Evolutionary conservation across 208 protist species (phyloP).

Genomic region (Acanthamoeba sp.): DNA sequence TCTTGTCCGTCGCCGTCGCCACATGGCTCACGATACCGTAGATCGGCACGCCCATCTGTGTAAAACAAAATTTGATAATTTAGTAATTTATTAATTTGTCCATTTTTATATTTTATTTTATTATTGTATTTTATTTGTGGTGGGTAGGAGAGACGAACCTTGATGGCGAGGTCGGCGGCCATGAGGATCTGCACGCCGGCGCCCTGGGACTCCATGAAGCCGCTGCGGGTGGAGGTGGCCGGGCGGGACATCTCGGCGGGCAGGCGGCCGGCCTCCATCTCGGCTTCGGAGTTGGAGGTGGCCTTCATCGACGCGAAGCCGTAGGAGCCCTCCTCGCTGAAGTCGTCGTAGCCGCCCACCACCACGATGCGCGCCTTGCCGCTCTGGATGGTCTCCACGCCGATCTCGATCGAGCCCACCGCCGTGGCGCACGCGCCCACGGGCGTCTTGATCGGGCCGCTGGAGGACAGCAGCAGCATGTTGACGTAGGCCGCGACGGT

Average conservation of each 20-base stretch:
- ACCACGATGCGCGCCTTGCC: slow-evolving; percentile 86
- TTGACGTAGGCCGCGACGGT: slow-evolving; percentile 91
- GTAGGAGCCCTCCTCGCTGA: slow-evolving; percentile 86
- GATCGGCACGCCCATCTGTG: slow-evolving; percentile 88
- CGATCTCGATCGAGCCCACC: slow-evolving; percentile 90
- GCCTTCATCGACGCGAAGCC: slow-evolving; percentile 90
- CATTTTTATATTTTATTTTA: too few relatives aligned
- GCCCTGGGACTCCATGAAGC: slow-evolving; percentile 91
- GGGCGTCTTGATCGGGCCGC: slow-evolving; percentile 91
- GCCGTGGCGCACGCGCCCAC: slow-evolving; percentile 91
- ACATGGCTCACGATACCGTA: slow-evolving; percentile 90
- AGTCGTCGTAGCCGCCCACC: slow-evolving; percentile 90
- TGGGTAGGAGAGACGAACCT: slow-evolving; percentile 80
- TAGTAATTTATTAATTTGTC: too few relatives aligned
- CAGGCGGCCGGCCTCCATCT: slow-evolving; percentile 82
- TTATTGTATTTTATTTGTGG: slow-evolving; percentile 24
- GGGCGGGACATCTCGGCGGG: slow-evolving; percentile 90
- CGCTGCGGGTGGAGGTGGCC: slow-evolving; percentile 84
- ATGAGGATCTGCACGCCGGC: slow-evolving; percentile 90
- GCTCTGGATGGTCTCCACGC: slow-evolving; percentile 87
- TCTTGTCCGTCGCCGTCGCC: slow-evolving; percentile 89
- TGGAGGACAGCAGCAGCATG: slow-evolving; percentile 88
- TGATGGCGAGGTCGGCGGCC: slow-evolving; percentile 85
- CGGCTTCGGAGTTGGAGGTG: slow-evolving; percentile 85
- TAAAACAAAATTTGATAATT: neutral